Evolutionary conservation across 805 yeast species (phyloP), one percentile per base, ranked within the genome.

Genomic region (Starmerella gropengiesseri): DNA sequence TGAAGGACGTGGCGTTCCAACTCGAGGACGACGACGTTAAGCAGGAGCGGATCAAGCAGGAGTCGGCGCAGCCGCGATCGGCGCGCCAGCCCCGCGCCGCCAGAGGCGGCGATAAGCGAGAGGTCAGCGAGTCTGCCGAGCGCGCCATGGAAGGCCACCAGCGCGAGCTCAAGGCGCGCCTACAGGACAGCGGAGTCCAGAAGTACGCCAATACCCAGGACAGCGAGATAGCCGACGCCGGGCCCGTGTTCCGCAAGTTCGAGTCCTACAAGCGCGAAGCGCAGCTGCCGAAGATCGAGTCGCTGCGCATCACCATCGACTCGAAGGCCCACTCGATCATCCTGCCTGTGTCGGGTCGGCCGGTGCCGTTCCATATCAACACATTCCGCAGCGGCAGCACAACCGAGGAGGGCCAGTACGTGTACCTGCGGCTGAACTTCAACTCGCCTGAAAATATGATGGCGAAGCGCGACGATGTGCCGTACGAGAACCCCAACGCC

Each of bases 321-420:
- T 70, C 75, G 60, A 84, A 82, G 56, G 74, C 81, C 45, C 95
- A 87, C 63, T 82, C 96, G 1, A 81, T 89, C 43, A 75, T 89
- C 47, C 66, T 89, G 46, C 98, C 98, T 40, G 81, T 89, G 45
- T 75, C 80, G 56, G 98, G 98, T 49, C 73, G 97, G 56, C 96
- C 97, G 1, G 97, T 91, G 40, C 98, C 98, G 19, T 89, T 91
- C 70, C 98, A 89, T 61, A 86, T 89, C 58, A 85, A 85, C 60
- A 70, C 96, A 4, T 87, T 82, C 66, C 89, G 87, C 57, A 87
- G 84, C 59, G 97, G 95, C 38, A 81, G 94, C 9, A 87, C 86
- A 57, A 84, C 80, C 50, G 98, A 91, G 57, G 97, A 91, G 67
- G 97, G 96, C 41, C 96, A 87, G 53, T 86, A 74, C 61, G 86